These are phyloP conservation scores for Fusarium scirpi DNA, from an alignment of 2,329 filamentous ascomycete genomes.

Conservation along the genomic window DNA sequence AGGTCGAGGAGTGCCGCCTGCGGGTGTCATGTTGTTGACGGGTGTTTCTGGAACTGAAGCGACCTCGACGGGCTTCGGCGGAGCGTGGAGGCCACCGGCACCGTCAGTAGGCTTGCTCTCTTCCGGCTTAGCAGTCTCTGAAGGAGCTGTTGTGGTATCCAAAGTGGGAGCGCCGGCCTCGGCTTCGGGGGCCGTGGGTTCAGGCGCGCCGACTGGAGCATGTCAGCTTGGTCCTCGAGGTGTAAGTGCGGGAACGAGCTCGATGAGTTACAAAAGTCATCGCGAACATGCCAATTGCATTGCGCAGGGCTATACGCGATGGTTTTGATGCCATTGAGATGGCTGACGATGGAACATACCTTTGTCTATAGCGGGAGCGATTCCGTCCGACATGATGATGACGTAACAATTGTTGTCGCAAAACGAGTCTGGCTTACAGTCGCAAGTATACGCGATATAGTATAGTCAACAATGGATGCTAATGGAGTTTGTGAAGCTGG, in stretches of 20 bases:
- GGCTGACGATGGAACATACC: slow-evolving; percentile 45
- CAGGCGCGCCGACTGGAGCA: slow-evolving; percentile 48
- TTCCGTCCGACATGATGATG: slow-evolving; percentile 53
- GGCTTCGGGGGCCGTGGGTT: slow-evolving; percentile 47
- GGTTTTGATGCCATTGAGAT: slow-evolving; percentile 20
- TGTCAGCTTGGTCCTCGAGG: slow-evolving; percentile 28
- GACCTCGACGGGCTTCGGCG: slow-evolving; percentile 53
- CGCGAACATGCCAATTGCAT: slow-evolving; percentile 34
- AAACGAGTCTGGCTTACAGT: slow-evolving; percentile 33
- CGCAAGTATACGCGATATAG: slow-evolving; percentile 21
- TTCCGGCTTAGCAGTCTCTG: slow-evolving; percentile 40
- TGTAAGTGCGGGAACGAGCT: neutral
- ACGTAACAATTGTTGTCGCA: slow-evolving; percentile 48
- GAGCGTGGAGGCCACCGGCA: slow-evolving; percentile 29
- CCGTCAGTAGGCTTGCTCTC: slow-evolving; percentile 37
- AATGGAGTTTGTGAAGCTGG: slow-evolving; percentile 20
- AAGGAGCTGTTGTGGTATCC: slow-evolving; percentile 41
- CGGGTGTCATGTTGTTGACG: slow-evolving; percentile 51
- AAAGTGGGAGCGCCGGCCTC: slow-evolving; percentile 46
- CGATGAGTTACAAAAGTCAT: neutral
- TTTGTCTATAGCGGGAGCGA: slow-evolving; percentile 53
- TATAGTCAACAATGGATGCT: slow-evolving; percentile 15
- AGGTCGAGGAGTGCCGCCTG: slow-evolving; percentile 52
- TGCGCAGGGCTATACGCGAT: slow-evolving; percentile 2
- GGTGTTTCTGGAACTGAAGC: slow-evolving; percentile 54